Base-by-base conservation (phyloP, 139 green algal genomes). In the Closterium sp. region DNA sequence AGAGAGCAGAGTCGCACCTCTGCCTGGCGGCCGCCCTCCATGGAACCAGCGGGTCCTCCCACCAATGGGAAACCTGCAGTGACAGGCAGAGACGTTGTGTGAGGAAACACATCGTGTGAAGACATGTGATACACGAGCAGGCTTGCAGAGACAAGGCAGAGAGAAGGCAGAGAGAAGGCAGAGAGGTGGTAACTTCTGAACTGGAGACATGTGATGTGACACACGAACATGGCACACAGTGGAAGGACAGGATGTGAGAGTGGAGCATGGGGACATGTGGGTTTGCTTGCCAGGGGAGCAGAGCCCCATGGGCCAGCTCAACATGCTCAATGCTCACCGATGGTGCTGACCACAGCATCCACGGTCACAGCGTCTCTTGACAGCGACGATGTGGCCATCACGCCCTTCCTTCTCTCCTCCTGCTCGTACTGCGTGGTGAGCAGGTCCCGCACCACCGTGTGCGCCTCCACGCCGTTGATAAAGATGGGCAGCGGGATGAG, bases 381-480 rank as follows among this genome's bases (percentile, higher is more conserved):
- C 3, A 94, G 81, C 28, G 91, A 94, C 7, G 91, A 34, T 5
- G 87, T 94, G 16, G 33, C 33, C 3, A 90, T 21, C 1, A 91
- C 86, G 21, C 91, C 91, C n/a, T 86, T 25, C 4, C 87, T 88
- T 10, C 89, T 36, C 33, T 89, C 83, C 33, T 86, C 83, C 89
- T 93, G 84, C 94, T 99, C 97, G 55, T 95, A 83, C 1, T 83
- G 64, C 1, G 95, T 96, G 8, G 97, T 99, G 32, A 99, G 94
- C 87, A 95, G 89, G 91, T 99, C 97, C 5, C 97, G 94, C 89
- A 98, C 98, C 69, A 99, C 95, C 0, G 97, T 99, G 95, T 99
- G 98, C 7, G 97, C 98, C 93, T 98, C 96, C 21, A 98, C 96
- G 32, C 96, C 98, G 88, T 99, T 99, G 94, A 99, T 99, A 96